These are phyloP conservation scores for Tripidium arundinaceum DNA, from an alignment of 202 grass and related monocot genomes.

Conservation along the genomic window DNA sequence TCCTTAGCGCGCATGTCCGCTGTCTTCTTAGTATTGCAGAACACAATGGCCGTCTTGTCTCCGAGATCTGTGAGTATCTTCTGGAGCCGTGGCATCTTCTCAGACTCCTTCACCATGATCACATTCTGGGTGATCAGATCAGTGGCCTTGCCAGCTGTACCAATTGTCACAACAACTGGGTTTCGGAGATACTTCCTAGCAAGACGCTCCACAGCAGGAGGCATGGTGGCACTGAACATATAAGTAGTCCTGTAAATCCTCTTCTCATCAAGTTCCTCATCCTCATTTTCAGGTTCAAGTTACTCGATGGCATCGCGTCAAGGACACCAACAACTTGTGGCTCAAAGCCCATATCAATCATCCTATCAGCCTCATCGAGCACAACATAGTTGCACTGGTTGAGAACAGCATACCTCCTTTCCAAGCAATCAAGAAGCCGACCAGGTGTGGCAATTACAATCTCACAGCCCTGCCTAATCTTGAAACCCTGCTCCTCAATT, in stretches of 20 bases:
- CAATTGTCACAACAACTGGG: conserved; percentile 91
- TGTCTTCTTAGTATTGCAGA: conserved; percentile 94
- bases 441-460: conserved; percentile 95
- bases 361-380: conserved; percentile 94
- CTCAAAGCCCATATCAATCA: conserved; percentile 99
- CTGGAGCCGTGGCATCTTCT: conserved; percentile 76
- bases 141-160: conserved; percentile 86
- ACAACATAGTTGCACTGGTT: conserved; percentile 98
- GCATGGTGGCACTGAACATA: conserved; percentile 99
- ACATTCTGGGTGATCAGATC: conserved; percentile 89
- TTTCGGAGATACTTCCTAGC: conserved; percentile 94
- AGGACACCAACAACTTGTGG: conserved; percentile 90
- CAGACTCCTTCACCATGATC: conserved; percentile 82
- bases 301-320: conserved; percentile 91
- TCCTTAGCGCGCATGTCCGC: conserved; percentile 68
- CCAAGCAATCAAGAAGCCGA: conserved; percentile 88
- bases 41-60: conserved; percentile 90
- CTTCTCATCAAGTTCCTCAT: conserved; percentile 90
- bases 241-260: conserved; percentile 94
- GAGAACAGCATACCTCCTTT: conserved; percentile 87
- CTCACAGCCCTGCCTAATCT: conserved; percentile 86
- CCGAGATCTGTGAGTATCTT: conserved; percentile 78
- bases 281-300: conserved; percentile 96
- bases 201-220: conserved; percentile 82
- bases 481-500: conserved; percentile 90